Evolutionary conservation across 768 basidiomycete species (phyloP).

Genomic region (Crepidotus variabilis): DNA sequence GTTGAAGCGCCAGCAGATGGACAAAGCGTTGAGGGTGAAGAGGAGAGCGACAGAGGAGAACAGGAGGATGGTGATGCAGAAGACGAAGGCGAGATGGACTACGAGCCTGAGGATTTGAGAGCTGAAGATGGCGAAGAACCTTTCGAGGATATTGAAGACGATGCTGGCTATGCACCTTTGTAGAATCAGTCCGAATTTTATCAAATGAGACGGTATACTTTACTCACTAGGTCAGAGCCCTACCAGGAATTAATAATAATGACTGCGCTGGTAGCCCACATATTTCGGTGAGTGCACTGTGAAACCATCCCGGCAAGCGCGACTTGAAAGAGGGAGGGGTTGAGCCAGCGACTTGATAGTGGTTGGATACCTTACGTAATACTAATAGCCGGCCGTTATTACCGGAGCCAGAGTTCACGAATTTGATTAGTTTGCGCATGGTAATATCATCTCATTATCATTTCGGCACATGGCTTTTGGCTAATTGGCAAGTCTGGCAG

Average conservation of each 20-base stretch:
- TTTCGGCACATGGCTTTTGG: neutral
- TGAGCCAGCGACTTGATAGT: too few species aligned
- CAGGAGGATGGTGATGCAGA: neutral
- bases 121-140: slow-evolving; percentile 3
- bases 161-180: neutral
- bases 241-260: too few species aligned
- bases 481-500: neutral
- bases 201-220: too few species aligned
- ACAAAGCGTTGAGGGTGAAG: neutral
- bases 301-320: too few species aligned
- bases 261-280: too few species aligned
- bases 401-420: neutral
- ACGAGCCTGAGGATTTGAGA: neutral
- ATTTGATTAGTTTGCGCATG: neutral
- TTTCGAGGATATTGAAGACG: neutral
- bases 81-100: neutral
- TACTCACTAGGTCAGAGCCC: too few species aligned
- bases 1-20: neutral
- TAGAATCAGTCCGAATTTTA: neutral
- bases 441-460: neutral
- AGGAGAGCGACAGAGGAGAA: neutral
- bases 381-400: neutral
- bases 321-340: too few species aligned
- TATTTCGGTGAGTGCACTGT: too few species aligned
- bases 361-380: too few species aligned